Evolutionary conservation across 768 basidiomycete genomes (phyloP).

Genomic region (Russula brevipes): DNA sequence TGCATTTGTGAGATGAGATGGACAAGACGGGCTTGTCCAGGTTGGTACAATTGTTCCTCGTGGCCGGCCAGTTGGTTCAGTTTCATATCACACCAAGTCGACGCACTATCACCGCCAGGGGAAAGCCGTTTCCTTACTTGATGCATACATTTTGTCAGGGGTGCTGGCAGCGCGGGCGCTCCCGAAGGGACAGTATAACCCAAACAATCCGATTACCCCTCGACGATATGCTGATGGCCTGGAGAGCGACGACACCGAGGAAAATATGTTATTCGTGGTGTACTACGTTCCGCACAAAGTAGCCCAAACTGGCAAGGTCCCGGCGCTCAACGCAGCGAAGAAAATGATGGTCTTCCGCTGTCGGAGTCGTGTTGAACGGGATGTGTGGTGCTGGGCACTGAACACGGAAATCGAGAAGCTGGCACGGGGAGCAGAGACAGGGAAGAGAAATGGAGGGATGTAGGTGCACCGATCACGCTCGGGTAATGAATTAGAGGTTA

Average conservation of each 20-base stretch:
- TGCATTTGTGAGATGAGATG: neutral
- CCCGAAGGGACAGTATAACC: slow-evolving; percentile 57
- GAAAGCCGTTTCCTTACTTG: slow-evolving; percentile 56
- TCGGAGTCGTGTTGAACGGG: slow-evolving; percentile 81
- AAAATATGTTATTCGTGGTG: slow-evolving; percentile 83
- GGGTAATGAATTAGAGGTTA: neutral
- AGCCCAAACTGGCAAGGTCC: slow-evolving; percentile 33
- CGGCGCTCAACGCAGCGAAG: slow-evolving; percentile 50
- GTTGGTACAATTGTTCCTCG: slow-evolving; percentile 66
- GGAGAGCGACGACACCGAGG: slow-evolving; percentile 79
- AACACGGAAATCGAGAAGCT: slow-evolving; percentile 86
- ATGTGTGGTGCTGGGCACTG: slow-evolving; percentile 93
- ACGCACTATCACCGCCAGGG: slow-evolving; percentile 52
- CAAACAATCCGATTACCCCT: slow-evolving; percentile 47
- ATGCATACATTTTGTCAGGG: slow-evolving; percentile 85
- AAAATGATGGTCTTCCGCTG: slow-evolving; percentile 64
- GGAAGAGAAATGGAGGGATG: slow-evolving; percentile 61
- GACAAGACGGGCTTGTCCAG: slow-evolving; percentile 32
- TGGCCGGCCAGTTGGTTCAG: slow-evolving; percentile 67
- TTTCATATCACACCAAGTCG: slow-evolving; percentile 58
- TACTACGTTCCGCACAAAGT: slow-evolving; percentile 49
- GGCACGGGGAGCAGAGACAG: slow-evolving; percentile 55
- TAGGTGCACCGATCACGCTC: slow-evolving; percentile 45
- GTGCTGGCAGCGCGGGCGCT: slow-evolving; percentile 67
- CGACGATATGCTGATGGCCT: slow-evolving; percentile 87